Base-by-base conservation (phyloP, 2,329 filamentous ascomycete species). In the Trichoderma hamatum region DNA sequence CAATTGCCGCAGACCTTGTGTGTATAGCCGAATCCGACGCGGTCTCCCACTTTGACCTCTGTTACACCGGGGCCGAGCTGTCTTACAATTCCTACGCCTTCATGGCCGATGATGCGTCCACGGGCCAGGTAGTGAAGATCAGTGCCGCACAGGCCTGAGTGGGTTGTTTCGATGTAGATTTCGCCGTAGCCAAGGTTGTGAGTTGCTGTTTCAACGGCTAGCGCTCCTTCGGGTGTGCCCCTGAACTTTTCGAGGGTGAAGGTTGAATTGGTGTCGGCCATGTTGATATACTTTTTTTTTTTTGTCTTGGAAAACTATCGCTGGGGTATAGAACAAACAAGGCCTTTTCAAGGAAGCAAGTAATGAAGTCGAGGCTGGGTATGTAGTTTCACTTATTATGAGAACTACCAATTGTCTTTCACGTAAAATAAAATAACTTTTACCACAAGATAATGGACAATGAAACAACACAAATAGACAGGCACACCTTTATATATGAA, bases 1-100 rank as follows among this genome's bases (percentile, higher is more conserved):
- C 58, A 61, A n/a, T 10, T 61, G 39, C 58, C 58, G 58, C 58
- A 61, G 36, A 61, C 58, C 36, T 61, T 61, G 58, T 61, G 58
- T 16, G 58, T 61, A 16, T 61, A 61, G 13, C 58, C 58, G 24
- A 32, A 61, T n/a, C 58, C 58, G 19, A 61, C 58, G 58, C 58
- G 58, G 24, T 61, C 58, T 11, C 58, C 58, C 19, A 61, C 58
- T 10, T 61, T 61, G n/a, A 61, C n/a, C 5, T 46, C 58, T 21
- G 24, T 32, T 30, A 61, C 58, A 21, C 58, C 58, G 1, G 58
- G 58, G 11, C 58, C 58, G 5, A 61, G 24, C 19, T 30, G 58
- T 46, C 39, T 61, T 5, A 61, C 39, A 32, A 61, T 14, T 13
- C 58, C 58, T 3, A 61, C 58, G 9, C 58, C 58, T 46, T 61